These are phyloP conservation scores for Gastrolobium bilobum DNA, from an alignment of 306 rosid genomes.

Conservation along the genomic window DNA sequence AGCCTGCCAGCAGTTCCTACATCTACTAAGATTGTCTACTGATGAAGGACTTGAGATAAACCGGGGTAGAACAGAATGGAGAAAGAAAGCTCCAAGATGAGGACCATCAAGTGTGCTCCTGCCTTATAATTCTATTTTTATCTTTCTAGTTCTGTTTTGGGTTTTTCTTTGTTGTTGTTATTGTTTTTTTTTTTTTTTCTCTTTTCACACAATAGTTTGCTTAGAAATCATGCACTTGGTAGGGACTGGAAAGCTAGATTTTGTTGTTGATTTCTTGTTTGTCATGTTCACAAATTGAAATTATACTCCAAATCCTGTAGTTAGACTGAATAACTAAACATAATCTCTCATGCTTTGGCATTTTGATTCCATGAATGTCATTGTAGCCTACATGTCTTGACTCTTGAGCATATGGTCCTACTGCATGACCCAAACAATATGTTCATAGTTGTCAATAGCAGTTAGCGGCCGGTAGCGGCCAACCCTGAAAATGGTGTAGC, in stretches of 20 bases:
- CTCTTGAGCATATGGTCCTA: too few species aligned
- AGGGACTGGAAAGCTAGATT: conserved; percentile 38
- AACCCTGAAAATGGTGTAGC: too few species aligned
- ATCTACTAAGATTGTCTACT: conserved; percentile 75
- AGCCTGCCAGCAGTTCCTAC: conserved; percentile 73
- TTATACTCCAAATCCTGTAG: conserved; percentile 29
- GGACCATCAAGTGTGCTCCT: conserved; percentile 16
- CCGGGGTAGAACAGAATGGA: conserved; percentile 91
- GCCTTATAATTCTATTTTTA: conserved; percentile 8
- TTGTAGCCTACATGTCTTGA: background rate
- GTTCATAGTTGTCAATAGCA: too few species aligned
- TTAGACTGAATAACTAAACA: conserved; percentile 11
- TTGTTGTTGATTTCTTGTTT: conserved; percentile 18
- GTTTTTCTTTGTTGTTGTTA: conserved; percentile 7
- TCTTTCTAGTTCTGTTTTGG: conserved; percentile 30
- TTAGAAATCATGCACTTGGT: conserved; percentile 2
- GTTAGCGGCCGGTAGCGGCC: too few species aligned
- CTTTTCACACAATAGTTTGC: background rate
- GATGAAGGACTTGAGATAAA: conserved; percentile 84
- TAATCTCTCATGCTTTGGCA: background rate
- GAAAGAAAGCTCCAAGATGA: conserved; percentile 85
- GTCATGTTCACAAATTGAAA: conserved; percentile 20
- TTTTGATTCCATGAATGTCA: background rate
- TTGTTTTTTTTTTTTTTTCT: background rate
- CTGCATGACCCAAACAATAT: background rate